Percentiles rank a stretch among this genome's conserved stretches.
Conservation (phyloP, 441 rosid species). For the Adansonia gregorii region DNA sequence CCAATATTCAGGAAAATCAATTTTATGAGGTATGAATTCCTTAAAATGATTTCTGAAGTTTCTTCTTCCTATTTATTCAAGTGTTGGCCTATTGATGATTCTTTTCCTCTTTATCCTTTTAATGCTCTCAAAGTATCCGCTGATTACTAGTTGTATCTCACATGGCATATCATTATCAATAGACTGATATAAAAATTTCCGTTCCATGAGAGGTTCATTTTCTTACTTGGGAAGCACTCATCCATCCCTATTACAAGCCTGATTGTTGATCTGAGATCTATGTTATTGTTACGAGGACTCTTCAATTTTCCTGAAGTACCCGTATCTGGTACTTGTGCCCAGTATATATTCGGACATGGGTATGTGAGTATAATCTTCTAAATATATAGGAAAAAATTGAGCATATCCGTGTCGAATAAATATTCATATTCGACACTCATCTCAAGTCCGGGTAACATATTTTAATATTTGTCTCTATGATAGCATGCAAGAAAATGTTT, state of each 20-base stretch:
- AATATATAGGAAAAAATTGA: too few relatives aligned
- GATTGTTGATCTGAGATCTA: background rate
- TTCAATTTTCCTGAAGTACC: too few relatives aligned
- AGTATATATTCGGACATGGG: too few relatives aligned
- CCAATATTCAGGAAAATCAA: slow-evolving; percentile 30
- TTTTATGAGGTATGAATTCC: slow-evolving; percentile 35
- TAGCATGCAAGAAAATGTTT: background rate
- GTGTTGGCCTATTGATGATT: slow-evolving; percentile 34
- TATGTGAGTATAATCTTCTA: too few relatives aligned
- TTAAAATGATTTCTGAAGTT: slow-evolving; percentile 32
- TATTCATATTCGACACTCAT: too few relatives aligned
- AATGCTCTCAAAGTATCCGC: slow-evolving; percentile 11
- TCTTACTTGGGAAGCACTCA: slow-evolving; percentile 1
- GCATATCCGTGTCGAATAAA: too few relatives aligned
- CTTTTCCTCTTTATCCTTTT: background rate
- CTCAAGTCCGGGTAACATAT: too few relatives aligned
- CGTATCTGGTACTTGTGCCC: too few relatives aligned
- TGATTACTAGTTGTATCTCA: slow-evolving; percentile 23
- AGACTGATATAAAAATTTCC: background rate
- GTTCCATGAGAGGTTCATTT: background rate
- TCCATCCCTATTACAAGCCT: background rate
- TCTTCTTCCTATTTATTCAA: slow-evolving; percentile 29
- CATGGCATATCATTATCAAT: background rate
- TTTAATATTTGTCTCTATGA: background rate
- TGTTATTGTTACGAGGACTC: too few relatives aligned